Base-by-base conservation (phyloP, 805 yeast genomes). In the Metschnikowia santaceciliae region DNA sequence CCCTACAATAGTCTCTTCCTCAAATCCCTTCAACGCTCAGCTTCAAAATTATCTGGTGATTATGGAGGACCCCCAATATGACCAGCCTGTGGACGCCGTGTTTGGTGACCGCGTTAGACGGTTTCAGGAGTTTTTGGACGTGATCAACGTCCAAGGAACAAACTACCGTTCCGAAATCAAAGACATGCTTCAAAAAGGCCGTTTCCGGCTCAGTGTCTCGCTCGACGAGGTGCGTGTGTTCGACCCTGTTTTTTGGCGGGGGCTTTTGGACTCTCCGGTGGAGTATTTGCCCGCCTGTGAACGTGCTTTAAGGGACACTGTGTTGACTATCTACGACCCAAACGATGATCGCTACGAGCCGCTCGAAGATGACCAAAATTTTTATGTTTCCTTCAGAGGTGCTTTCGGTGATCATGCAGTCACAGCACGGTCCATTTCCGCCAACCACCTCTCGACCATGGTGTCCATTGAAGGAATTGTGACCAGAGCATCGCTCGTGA, bases 391-490 rank as follows among this genome's bases (percentile, higher is more conserved):
- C 0, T 90, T 92, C 70, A 82, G 80, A 59, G 99, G 99, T 48
- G 84, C 97, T 0, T 90, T 94, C 68, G 98, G 98, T 49, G 81
- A 84, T 50, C 91, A 90, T 64, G 79, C 86, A 42, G 83, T 92
- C 30, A 85, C 90, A 22, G 97, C 99, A 19, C 80, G 98, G 62
- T 83, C 96, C 3, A 82, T 94, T 51, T 81, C 84, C 52, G 85
- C 98, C 2, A 70, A 78, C 13, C 85, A 81, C 56, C 73, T 94
- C 47, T 90, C 96, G 50, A 84, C 85, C 63, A 74, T 92, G 79
- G 82, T 94, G 41, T 84, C 96, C 1, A 76, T 94, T 22, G 97
- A 94, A 70, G 99, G 99, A 50, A 94, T 94, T 60, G 96, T 94
- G 15, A 92, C 98, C 1, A 78, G 94, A 56, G 91, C 96, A 32